phyloP scores from a whole-genome alignment of 2,329 filamentous ascomycete species.

The Dactylellina drechsleri region DNA sequence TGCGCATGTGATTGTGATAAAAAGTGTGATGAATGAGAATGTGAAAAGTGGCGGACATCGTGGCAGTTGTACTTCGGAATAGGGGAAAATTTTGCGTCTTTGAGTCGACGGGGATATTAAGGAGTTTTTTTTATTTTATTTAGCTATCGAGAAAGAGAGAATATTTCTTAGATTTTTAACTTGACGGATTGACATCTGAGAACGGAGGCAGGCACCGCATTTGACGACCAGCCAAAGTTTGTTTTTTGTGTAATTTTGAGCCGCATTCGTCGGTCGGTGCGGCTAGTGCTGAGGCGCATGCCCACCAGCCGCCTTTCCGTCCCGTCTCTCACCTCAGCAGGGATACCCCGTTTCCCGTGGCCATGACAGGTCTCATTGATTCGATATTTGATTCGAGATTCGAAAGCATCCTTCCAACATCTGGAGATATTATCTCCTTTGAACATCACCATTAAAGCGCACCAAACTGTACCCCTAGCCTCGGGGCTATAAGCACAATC shows the following conservation, averaged over 20 bases:
- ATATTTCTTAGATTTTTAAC: neutral
- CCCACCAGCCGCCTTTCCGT: neutral
- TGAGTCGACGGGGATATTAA: no score
- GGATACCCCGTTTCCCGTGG: neutral
- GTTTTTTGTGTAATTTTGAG: constrained; percentile 4
- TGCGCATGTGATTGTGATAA: constrained; percentile 44
- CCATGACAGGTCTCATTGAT: neutral
- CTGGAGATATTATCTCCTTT: no score
- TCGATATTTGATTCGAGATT: no score
- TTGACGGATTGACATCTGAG: constrained; percentile 3
- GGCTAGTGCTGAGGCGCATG: constrained; percentile 19
- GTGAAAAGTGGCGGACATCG: constrained; percentile 10
- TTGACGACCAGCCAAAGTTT: neutral
- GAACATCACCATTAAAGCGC: no score
- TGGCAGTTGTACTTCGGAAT: constrained; percentile 1
- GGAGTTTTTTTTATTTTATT: no score
- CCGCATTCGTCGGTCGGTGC: neutral
- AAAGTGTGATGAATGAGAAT: constrained; percentile 29
- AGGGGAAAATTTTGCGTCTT: neutral
- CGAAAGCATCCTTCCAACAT: no score
- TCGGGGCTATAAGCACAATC: no score
- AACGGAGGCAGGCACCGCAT: constrained; percentile 1
- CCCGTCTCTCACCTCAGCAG: neutral
- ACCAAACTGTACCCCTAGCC: no score
- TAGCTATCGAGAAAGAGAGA: neutral